phyloP scores from a whole-genome alignment of 1,284 basidiomycete species.

The Ganoderma lucidum region DNA sequence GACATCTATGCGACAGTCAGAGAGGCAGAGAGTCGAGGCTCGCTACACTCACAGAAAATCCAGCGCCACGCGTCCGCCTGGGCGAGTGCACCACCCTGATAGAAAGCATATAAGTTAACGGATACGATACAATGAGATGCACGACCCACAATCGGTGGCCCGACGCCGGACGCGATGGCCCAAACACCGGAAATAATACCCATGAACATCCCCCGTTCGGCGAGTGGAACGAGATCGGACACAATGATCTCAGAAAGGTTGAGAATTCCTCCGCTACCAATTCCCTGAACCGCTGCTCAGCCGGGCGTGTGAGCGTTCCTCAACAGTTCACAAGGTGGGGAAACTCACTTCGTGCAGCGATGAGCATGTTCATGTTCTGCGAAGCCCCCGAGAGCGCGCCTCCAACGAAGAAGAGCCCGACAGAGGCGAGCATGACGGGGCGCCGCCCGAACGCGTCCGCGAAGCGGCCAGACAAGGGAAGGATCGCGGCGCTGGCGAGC shows the following conservation, averaged over 20 bases:
- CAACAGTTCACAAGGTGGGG: too few relatives aligned
- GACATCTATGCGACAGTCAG: constrained; percentile 3
- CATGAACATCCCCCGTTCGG: constrained; percentile 19
- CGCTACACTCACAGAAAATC: constrained; percentile 17
- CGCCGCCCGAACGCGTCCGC: constrained; percentile 46
- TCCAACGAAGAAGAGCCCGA: constrained; percentile 45
- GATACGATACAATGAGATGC: background rate
- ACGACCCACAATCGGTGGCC: constrained; percentile 18
- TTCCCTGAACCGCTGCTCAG: constrained; percentile 48
- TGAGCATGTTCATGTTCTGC: constrained; percentile 46
- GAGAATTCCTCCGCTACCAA: constrained; percentile 53
- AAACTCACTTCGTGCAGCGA: constrained; percentile 24
- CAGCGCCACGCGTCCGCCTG: constrained; percentile 18
- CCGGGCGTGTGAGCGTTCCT: background rate
- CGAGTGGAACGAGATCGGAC: constrained; percentile 45
- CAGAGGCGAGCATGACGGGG: constrained; percentile 40
- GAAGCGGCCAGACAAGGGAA: constrained; percentile 41
- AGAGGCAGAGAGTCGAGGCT: background rate
- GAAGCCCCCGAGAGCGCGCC: constrained; percentile 44
- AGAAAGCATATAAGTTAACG: background rate
- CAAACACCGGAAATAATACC: constrained; percentile 18
- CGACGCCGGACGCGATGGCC: constrained; percentile 17
- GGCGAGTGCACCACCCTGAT: constrained; percentile 20
- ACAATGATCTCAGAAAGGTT: constrained; percentile 49
- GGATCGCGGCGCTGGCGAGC: constrained; percentile 41